Evolutionary conservation across 1,284 basidiomycete genomes (phyloP).

Genomic region (Megacollybia platyphylla): DNA sequence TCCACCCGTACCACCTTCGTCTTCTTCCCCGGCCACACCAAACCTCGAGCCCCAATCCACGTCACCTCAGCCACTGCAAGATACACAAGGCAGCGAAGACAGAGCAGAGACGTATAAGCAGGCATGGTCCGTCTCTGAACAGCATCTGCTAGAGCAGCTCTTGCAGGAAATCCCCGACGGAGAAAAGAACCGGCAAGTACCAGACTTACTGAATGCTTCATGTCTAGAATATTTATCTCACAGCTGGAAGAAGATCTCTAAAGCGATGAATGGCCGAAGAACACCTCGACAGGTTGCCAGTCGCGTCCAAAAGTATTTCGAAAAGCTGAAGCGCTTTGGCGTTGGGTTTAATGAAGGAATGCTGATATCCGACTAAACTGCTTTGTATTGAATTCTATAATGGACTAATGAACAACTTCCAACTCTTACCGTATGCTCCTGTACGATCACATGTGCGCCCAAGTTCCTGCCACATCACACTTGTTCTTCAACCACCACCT

Average conservation of each 20-base stretch:
- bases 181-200: constrained; percentile 54
- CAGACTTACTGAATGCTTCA: neutral
- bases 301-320: constrained; percentile 75
- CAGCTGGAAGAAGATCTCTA: constrained; percentile 71
- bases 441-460: neutral
- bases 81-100: constrained; percentile 9
- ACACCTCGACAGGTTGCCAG: constrained; percentile 76
- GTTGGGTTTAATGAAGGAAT: constrained; percentile 7
- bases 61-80: neutral
- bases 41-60: neutral
- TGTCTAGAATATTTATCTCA: constrained; percentile 1
- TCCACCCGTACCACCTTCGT: neutral
- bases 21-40: neutral
- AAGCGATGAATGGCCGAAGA: constrained; percentile 61
- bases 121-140: constrained; percentile 62
- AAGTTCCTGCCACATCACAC: constrained; percentile 4
- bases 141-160: constrained; percentile 58
- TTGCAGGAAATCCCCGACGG: constrained; percentile 64
- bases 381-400: neutral
- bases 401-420: neutral
- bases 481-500: constrained; percentile 7
- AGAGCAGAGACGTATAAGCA: constrained; percentile 66
- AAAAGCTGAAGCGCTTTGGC: constrained; percentile 70
- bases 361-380: neutral
- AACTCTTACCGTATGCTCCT: neutral